Percentiles rank a stretch among this genome's conserved stretches.
phyloP scores from a whole-genome alignment of 148 eudicot genomes.

The Diospyros kaki region DNA sequence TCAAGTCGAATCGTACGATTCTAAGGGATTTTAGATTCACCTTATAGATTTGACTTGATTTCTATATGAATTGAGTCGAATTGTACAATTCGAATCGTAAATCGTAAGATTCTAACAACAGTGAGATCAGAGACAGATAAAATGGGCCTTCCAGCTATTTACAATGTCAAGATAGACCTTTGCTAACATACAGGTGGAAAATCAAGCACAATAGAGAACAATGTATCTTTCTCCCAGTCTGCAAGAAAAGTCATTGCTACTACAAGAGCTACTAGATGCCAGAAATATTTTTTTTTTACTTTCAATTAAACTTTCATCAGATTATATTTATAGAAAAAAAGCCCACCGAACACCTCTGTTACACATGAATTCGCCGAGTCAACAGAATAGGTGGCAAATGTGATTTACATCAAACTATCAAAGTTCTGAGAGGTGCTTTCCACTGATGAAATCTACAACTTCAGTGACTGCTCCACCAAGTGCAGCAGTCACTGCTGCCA shows the following conservation, averaged over 20 bases:
- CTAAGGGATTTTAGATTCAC: no score
- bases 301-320: background rate
- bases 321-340: background rate
- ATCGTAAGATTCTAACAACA: no score
- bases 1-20: no score
- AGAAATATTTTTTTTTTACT: background rate
- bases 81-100: no score
- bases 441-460: slow-evolving; percentile 65
- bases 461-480: slow-evolving; percentile 61
- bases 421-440: slow-evolving; percentile 68
- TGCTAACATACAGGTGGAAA: background rate
- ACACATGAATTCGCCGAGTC: background rate
- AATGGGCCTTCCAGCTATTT: no score
- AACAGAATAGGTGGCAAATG: background rate
- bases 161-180: no score
- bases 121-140: no score
- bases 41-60: no score
- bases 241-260: background rate
- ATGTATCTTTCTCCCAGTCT: background rate
- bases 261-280: background rate
- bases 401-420: slow-evolving; percentile 20
- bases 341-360: background rate
- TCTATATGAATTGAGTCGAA: no score
- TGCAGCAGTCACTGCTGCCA: slow-evolving; percentile 64
- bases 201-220: background rate